Base-by-base conservation (phyloP, 1,139 yeast species). In the Pneumocystis murina region DNA sequence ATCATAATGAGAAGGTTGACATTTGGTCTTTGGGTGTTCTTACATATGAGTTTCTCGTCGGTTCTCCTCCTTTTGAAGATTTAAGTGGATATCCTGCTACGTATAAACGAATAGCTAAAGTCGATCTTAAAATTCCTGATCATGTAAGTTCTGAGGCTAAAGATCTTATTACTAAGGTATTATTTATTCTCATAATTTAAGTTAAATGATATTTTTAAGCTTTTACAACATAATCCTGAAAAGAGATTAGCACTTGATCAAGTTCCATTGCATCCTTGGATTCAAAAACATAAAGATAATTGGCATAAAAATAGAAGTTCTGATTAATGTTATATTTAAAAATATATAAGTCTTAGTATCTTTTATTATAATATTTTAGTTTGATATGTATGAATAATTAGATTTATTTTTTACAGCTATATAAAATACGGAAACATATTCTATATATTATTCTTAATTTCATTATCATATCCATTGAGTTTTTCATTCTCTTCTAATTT, bases 21-120 rank as follows among this genome's bases (percentile, higher is more conserved):
- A 80, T 87, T 14, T 92, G 98, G 98, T 89, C 97, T 0, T 76
- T 92, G 64, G 98, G 98, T 0, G 84, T 92, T 1, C 75, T 92
- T 59, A 81, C 91, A 66, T 92, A 86, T 71, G 98, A 92, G 72
- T 81, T 92, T 64, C 76, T 92, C 2, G 92, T 87, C 1, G 98
- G 97, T 0, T 80, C 80, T 62, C 97, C 98, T 0, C 81, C 98
- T 0, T 92, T 92, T 73, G 97, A 91, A 72, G 95, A 87, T 70
- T 80, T 80, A 38, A 68, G 69, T 28, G 85, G 83, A 64, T 80
- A 84, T 61, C 82, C 82, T 67, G 82, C 86, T 33, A 92, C 97
- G 0, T 88, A 87, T 71, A 83, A 83, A 70, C 78, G 94, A 67
- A 92, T 92, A 59, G 84, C 86, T 17, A 82, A 79, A 66, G 89